Evolutionary conservation across 129 eudicot species (phyloP), one percentile per base, ranked within the genome.

Genomic region (Flaveria linearis): DNA sequence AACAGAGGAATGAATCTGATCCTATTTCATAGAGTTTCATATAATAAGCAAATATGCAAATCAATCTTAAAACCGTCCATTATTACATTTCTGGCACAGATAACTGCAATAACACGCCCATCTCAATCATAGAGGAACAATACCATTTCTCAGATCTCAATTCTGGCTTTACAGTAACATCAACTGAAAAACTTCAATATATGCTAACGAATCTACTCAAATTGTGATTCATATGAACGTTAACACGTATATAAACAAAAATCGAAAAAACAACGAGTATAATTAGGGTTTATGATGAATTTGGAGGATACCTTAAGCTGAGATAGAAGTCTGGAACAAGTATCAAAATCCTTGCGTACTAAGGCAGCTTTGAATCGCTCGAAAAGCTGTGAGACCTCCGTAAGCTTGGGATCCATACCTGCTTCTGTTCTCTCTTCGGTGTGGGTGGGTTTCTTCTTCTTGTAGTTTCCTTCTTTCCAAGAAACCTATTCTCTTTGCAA

Each of bases 331-430:
- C 62, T 81, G 45, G 85, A 74, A 60, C 90, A 83, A 11, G 88
- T 79, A 80, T 91, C 96, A 72, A 84, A 89, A 83, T 95, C 99
- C 11, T 81, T 86, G 53, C 96, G 89, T 0, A 85, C 72, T 58
- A 87, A 75, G 18, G 97, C 87, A 68, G 97, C 94, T 80, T 95
- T 91, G 85, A 95, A 91, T 80, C 97, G 86, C 12, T 87, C 92
- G 68, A 91, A 91, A 0, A 69, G 62, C 78, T 95, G 96, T 0
- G 90, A 71, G 14, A 87, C 79, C 77, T 89, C 99, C 42, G 90
- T 89, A 5, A 86, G 70, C 77, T 88, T 87, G 3, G 97, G 89
- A 91, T 95, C 99, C 99, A 95, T 91, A 25, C 53, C 72, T 62
- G 49, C 53, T 65, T 41, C 16, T 13, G 20, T 36, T 13, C 7